Evolutionary conservation across 1,139 yeast species (phyloP), one percentile per base, ranked within the genome.

Genomic region (Kodamaea alishanica): DNA sequence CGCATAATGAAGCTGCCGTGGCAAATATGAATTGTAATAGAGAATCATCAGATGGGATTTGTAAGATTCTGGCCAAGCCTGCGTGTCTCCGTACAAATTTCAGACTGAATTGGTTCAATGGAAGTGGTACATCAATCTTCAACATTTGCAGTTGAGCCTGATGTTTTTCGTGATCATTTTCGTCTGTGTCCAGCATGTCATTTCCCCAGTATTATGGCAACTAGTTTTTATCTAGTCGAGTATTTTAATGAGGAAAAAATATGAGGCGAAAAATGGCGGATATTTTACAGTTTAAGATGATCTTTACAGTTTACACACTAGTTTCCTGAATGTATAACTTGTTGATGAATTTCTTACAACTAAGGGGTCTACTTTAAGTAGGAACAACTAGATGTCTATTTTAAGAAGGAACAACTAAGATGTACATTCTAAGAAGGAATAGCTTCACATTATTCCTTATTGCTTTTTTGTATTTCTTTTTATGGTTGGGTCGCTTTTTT

Each of bases 1-100:
- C 88, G 39, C 81, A 75, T 30, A 83, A 55, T 2, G 77, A 65
- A 3, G 75, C 62, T 2, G 70, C 52, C 8, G 66, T 56, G 34
- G 46, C 43, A 46, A 64, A 68, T 27, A 62, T 50, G 35, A 42
- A 53, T 8, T 34, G 28, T 25, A 50, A 37, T 25, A 48, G 38
- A 3, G n/a, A 32, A 27, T 32, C 33, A 8, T 22, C 28, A 5
- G 45, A 46, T 24, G 56, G 51, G 26, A 61, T 34, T 10, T 54
- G 50, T 8, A 60, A 43, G 26, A 55, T 30, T 5, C 42, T 39
- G 25, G 51, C 51, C 23, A 61, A 46, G 11, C 47, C 47, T 15
- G 49, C 45, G 37, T 61, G 67, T 32, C 61, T 48, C 40, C 30
- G 9, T 8, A 28, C 6, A 12, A 28, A 28, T 12, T 28, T 28